Evolutionary conservation across 441 rosid species (phyloP).

Genomic region (Francoa sonchifolia): DNA sequence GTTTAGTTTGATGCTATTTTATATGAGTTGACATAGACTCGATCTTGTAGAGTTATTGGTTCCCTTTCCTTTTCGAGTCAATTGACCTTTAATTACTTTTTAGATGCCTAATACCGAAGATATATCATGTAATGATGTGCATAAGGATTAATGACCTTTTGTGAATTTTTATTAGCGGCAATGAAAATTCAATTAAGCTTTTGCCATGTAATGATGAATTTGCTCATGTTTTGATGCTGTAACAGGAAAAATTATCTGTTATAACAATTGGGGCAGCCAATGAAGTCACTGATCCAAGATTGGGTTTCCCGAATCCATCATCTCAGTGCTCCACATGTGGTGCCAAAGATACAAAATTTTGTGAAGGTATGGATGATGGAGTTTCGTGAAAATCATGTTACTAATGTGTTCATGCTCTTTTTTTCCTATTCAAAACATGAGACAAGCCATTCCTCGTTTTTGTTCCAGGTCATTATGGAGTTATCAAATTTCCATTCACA

Average conservation of each 20-base stretch:
- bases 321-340: slow-evolving; percentile 57
- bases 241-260: slow-evolving; percentile 50
- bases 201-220: not conserved
- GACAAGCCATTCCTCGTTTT: slow-evolving; percentile 3
- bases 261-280: slow-evolving; percentile 28
- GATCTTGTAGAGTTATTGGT: no score
- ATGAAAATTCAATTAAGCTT: not conserved
- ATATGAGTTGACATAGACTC: no score
- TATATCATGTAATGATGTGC: no score
- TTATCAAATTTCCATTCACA: slow-evolving; percentile 42
- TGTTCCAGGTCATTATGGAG: slow-evolving; percentile 71
- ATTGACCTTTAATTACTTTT: no score
- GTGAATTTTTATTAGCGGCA: no score
- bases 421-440: not conserved
- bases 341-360: slow-evolving; percentile 35
- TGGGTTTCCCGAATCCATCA: slow-evolving; percentile 78
- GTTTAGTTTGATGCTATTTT: no score
- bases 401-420: slow-evolving; percentile 4
- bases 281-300: slow-evolving; percentile 59
- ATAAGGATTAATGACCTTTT: no score
- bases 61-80: no score
- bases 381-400: slow-evolving; percentile 7
- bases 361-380: slow-evolving; percentile 55
- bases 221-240: slow-evolving; percentile 9
- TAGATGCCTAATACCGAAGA: no score